Conservation (phyloP, 306 rosid species). For the Rubus parviflorus region DNA sequence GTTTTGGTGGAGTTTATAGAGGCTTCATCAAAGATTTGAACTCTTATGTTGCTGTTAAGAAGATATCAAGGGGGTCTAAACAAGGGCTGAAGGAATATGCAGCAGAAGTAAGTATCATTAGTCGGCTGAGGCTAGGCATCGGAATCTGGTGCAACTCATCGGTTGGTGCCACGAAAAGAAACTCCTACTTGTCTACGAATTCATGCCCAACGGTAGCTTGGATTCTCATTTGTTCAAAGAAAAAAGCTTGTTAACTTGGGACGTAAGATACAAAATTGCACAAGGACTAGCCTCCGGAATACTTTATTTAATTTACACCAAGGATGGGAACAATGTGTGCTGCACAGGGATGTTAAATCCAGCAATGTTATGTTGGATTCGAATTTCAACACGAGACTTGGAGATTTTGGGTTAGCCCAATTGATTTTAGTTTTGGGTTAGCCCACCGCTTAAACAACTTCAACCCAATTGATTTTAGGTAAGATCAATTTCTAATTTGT, state of each 20-base stretch:
- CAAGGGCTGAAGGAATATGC: too few relatives aligned
- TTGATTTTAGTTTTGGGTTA: too few relatives aligned
- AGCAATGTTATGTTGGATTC: conserved; percentile 11
- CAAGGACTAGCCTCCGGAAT: background rate
- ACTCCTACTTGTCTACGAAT: conserved; percentile 10
- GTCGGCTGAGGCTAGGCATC: conserved; percentile 12
- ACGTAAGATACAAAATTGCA: background rate
- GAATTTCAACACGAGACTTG: background rate
- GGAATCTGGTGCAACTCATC: conserved; percentile 9
- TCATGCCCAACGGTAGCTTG: background rate
- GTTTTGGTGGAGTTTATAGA: too few relatives aligned
- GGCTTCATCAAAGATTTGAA: too few relatives aligned
- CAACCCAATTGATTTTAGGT: too few relatives aligned
- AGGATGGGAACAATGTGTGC: conserved; percentile 13
- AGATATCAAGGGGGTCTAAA: too few relatives aligned
- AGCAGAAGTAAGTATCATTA: conserved; percentile 11
- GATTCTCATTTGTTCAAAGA: background rate
- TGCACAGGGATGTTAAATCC: background rate
- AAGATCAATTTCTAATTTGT: too few relatives aligned
- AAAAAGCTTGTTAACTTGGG: background rate
- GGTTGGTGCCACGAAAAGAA: conserved; percentile 17
- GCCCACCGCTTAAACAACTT: too few relatives aligned
- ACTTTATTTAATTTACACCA: background rate
- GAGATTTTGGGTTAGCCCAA: conserved; percentile 16
- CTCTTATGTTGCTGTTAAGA: too few relatives aligned